These are phyloP conservation scores for Neonectria punicea DNA, from an alignment of 2,329 filamentous ascomycete species.

Conservation along the genomic window DNA sequence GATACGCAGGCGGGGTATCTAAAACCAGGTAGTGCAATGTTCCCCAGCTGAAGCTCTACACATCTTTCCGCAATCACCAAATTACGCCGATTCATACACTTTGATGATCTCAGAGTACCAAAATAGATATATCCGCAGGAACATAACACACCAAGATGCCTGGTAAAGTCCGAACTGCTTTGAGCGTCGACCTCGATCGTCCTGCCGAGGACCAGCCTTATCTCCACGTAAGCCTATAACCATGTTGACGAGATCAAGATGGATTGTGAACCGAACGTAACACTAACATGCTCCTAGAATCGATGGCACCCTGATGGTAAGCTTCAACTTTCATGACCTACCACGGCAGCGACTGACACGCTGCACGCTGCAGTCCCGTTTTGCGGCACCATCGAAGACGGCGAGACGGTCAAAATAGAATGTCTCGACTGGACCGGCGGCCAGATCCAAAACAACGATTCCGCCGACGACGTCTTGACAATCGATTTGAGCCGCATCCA, in stretches of 20 bases:
- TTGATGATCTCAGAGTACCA: neutral
- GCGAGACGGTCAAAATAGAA: constrained; percentile 92
- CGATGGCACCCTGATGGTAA: constrained; percentile 92
- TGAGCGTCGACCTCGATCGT: constrained; percentile 40
- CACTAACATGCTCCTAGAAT: constrained; percentile 57
- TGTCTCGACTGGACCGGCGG: constrained; percentile 88
- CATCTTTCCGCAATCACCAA: neutral
- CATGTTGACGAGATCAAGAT: neutral
- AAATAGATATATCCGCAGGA: neutral
- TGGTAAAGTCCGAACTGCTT: constrained; percentile 38
- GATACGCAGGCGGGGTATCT: constrained; percentile 5
- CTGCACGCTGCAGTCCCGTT: constrained; percentile 71
- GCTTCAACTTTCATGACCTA: constrained; percentile 24
- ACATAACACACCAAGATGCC: constrained; percentile 29
- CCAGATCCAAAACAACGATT: constrained; percentile 90
- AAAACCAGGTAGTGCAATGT: neutral
- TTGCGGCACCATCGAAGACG: constrained; percentile 77
- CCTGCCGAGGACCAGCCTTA: constrained; percentile 40
- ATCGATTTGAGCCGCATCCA: constrained; percentile 87
- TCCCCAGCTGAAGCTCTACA: neutral
- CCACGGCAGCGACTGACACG: neutral
- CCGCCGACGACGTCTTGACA: constrained; percentile 86
- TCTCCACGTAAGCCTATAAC: constrained; percentile 38
- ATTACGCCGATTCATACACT: neutral
- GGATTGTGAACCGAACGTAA: neutral